These are phyloP conservation scores for Medicago lupulina DNA, from an alignment of 306 rosid genomes.

Conservation along the genomic window DNA sequence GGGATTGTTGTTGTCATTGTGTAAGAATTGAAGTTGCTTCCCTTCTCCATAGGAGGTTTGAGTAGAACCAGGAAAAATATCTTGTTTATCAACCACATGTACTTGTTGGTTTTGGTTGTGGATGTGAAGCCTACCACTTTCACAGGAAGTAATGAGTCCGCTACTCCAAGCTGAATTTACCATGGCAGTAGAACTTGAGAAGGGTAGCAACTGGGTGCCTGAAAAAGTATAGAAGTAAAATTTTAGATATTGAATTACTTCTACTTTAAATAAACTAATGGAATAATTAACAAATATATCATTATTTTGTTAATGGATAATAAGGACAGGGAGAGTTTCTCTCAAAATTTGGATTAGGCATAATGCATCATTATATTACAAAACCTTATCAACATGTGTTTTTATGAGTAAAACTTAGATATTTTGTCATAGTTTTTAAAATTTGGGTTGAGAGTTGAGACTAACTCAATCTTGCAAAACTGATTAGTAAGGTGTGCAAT, in stretches of 20 bases:
- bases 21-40: slow-evolving; percentile 57
- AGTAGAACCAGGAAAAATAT: slow-evolving; percentile 54
- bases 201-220: slow-evolving; percentile 75
- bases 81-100: slow-evolving; percentile 54
- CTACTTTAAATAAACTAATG: not conserved
- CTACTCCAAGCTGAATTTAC: slow-evolving; percentile 63
- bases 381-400: too few species aligned
- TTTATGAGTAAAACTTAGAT: not conserved
- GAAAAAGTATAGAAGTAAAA: slow-evolving; percentile 31
- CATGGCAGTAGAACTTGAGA: slow-evolving; percentile 57
- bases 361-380: too few species aligned
- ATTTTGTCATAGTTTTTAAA: not conserved
- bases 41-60: slow-evolving; percentile 39
- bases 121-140: slow-evolving; percentile 55
- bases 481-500: too few species aligned
- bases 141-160: slow-evolving; percentile 49
- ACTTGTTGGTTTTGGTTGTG: slow-evolving; percentile 47
- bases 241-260: slow-evolving; percentile 16
- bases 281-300: not conserved
- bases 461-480: not conserved
- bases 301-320: not conserved
- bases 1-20: slow-evolving; percentile 28
- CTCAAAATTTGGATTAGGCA: too few species aligned
- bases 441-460: not conserved
- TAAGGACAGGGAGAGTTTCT: not conserved